A percentile compares a stretch with the other conserved stretches of the same genome.
Conservation (phyloP, 2,329 filamentous ascomycete genomes). For the Colletotrichum filicis region DNA sequence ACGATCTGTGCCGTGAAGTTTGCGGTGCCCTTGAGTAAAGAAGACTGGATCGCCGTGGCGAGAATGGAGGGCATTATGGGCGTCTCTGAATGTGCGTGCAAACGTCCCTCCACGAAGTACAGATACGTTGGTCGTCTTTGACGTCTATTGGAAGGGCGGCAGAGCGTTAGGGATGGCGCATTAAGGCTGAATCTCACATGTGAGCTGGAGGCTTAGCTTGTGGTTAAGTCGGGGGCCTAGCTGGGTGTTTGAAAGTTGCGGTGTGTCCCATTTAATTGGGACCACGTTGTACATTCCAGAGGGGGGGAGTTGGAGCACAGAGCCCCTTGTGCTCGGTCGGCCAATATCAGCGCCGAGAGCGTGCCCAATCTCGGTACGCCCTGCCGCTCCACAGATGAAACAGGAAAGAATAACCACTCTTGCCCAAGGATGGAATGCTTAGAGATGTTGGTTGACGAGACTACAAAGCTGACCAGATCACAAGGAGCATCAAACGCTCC, state of each 20-base stretch:
- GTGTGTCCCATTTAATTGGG: constrained; percentile 32
- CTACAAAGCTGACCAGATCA: too few relatives aligned
- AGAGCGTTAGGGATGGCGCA: constrained; percentile 3
- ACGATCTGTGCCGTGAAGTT: constrained; percentile 34
- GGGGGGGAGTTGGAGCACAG: constrained; percentile 1
- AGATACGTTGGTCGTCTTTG: not conserved
- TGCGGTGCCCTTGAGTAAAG: constrained; percentile 32
- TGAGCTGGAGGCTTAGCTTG: not conserved
- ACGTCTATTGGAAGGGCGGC: not conserved
- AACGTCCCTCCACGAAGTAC: not conserved
- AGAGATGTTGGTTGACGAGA: too few relatives aligned
- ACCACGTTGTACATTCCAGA: constrained; percentile 30
- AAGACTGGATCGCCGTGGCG: constrained; percentile 32
- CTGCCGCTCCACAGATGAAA: constrained; percentile 20
- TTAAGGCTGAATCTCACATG: not conserved
- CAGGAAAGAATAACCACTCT: constrained; percentile 21
- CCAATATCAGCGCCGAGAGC: constrained; percentile 20
- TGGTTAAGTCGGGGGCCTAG: not conserved
- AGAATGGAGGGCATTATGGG: constrained; percentile 28
- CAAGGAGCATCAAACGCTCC: too few relatives aligned
- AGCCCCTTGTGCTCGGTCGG: not conserved
- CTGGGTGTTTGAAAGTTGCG: constrained; percentile 17
- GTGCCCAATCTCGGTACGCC: constrained; percentile 29
- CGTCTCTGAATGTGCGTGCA: not conserved
- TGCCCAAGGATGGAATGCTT: too few relatives aligned